phyloP scores from a whole-genome alignment of 495 filamentous ascomycete genomes.

The Penicillium samsonianum region DNA sequence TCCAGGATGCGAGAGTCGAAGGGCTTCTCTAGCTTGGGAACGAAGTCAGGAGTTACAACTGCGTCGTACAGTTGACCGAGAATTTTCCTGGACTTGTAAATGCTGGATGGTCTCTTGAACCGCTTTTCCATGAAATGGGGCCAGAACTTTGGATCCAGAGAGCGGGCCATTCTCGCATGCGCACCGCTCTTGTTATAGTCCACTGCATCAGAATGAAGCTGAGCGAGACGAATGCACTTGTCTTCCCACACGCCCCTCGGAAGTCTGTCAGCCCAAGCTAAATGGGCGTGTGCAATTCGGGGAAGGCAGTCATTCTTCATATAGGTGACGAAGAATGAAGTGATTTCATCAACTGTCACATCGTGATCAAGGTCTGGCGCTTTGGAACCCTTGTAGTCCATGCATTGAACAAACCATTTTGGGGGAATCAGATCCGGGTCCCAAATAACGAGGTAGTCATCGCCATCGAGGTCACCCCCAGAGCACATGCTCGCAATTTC shows the following conservation, averaged over 20 bases:
- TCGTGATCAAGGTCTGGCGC: slow-evolving; percentile 53
- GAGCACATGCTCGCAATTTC: slow-evolving; percentile 93
- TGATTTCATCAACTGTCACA: slow-evolving; percentile 70
- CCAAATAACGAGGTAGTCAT: slow-evolving; percentile 96
- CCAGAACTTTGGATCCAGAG: slow-evolving; percentile 60
- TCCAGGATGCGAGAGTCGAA: slow-evolving; percentile 81
- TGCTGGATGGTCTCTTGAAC: slow-evolving; percentile 45
- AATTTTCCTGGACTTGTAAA: slow-evolving; percentile 69
- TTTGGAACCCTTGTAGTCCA: slow-evolving; percentile 64
- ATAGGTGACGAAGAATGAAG: slow-evolving; percentile 83
- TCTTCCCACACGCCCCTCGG: slow-evolving; percentile 62
- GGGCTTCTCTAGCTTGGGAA: slow-evolving; percentile 62
- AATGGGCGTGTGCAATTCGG: slow-evolving; percentile 78
- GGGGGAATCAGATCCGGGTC: slow-evolving; percentile 71
- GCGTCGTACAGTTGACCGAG: slow-evolving; percentile 83
- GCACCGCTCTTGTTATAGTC: slow-evolving; percentile 92
- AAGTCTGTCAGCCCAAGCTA: slow-evolving; percentile 71
- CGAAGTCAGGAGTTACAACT: slow-evolving; percentile 67
- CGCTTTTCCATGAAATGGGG: slow-evolving; percentile 93
- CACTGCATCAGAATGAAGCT: slow-evolving; percentile 85
- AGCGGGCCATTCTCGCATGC: slow-evolving; percentile 64
- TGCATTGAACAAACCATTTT: slow-evolving; percentile 69
- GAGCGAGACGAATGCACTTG: slow-evolving; percentile 75
- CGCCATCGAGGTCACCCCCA: slow-evolving; percentile 93
- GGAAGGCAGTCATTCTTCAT: slow-evolving; percentile 90